A percentile compares a stretch with the other conserved stretches of the same genome.
These are phyloP conservation scores for Sanguinoderma infundibulare DNA, from an alignment of 1,284 basidiomycete species.

Conservation along the genomic window DNA sequence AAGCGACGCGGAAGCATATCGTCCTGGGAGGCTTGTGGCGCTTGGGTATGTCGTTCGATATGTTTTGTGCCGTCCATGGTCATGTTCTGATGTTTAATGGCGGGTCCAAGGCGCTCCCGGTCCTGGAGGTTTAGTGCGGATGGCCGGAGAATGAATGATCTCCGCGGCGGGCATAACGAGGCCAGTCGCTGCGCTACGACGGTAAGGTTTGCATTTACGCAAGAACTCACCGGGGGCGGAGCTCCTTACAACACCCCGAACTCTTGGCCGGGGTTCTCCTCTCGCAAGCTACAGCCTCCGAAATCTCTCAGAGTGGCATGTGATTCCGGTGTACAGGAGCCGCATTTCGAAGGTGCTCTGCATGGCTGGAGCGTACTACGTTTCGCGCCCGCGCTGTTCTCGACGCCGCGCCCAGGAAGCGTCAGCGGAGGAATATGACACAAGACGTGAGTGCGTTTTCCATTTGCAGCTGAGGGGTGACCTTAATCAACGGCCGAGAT, in stretches of 20 bases:
- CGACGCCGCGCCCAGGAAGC: background rate
- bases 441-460: slow-evolving; percentile 7
- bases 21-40: background rate
- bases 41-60: background rate
- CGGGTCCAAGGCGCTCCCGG: background rate
- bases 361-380: background rate
- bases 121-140: background rate
- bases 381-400: slow-evolving; percentile 4
- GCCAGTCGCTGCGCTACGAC: slow-evolving; percentile 7
- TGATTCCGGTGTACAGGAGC: slow-evolving; percentile 7
- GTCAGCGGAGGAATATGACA: background rate
- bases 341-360: slow-evolving; percentile 7
- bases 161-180: slow-evolving; percentile 21
- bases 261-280: slow-evolving; percentile 5
- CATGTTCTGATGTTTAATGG: slow-evolving; percentile 12
- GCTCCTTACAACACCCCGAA: slow-evolving; percentile 21
- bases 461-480: slow-evolving; percentile 1
- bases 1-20: background rate
- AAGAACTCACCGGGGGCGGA: slow-evolving; percentile 20
- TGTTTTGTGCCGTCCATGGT: background rate
- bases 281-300: slow-evolving; percentile 17
- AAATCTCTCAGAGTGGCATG: slow-evolving; percentile 4
- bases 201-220: slow-evolving; percentile 20
- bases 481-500: slow-evolving; percentile 6
- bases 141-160: slow-evolving; percentile 12